These are phyloP conservation scores for Rubroshorea leprosula DNA, from an alignment of 345 rosid genomes.

Conservation along the genomic window DNA sequence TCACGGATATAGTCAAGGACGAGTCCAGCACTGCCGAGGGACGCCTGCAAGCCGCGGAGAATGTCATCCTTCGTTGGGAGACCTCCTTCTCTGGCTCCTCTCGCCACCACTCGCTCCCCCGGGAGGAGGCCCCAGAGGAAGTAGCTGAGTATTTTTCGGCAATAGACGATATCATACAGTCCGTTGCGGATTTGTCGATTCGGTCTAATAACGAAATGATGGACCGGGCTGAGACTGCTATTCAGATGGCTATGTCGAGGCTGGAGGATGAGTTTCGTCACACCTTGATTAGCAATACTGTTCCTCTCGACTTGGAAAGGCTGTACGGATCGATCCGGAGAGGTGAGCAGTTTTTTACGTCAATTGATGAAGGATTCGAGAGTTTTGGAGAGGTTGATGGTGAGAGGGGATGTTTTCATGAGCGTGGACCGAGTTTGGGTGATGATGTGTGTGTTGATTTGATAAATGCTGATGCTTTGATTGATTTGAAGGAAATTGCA, in stretches of 20 bases:
- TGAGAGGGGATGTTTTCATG: constrained; percentile 16
- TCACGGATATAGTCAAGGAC: constrained; percentile 57
- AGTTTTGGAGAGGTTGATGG: constrained; percentile 47
- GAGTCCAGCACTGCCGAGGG: constrained; percentile 24
- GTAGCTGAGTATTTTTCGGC: constrained; percentile 60
- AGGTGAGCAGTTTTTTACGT: constrained; percentile 20
- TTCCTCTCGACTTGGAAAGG: constrained; percentile 33
- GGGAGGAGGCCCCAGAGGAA: constrained; percentile 73
- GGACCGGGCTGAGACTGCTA: constrained; percentile 34
- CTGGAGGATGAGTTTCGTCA: constrained; percentile 66
- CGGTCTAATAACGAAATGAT: constrained; percentile 39
- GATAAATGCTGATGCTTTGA: constrained; percentile 41
- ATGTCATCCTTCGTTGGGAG: constrained; percentile 61
- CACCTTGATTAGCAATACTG: constrained; percentile 43
- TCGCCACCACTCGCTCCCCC: constrained; percentile 40
- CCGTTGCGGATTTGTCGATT: constrained; percentile 44
- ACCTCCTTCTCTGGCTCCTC: constrained; percentile 23
- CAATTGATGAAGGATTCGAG: constrained; percentile 52
- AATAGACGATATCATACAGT: constrained; percentile 65
- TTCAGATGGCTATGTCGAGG: constrained; percentile 68
- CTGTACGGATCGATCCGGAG: constrained; percentile 34
- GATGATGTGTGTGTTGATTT: constrained; percentile 33
- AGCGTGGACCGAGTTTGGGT: constrained; percentile 1
- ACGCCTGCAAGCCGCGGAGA: constrained; percentile 64
- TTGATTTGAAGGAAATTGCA: constrained; percentile 58